A percentile compares a stretch with the other conserved stretches of the same genome.
phyloP scores from a whole-genome alignment of 176 grass and related monocot genomes.

The Dactylis glomerata region DNA sequence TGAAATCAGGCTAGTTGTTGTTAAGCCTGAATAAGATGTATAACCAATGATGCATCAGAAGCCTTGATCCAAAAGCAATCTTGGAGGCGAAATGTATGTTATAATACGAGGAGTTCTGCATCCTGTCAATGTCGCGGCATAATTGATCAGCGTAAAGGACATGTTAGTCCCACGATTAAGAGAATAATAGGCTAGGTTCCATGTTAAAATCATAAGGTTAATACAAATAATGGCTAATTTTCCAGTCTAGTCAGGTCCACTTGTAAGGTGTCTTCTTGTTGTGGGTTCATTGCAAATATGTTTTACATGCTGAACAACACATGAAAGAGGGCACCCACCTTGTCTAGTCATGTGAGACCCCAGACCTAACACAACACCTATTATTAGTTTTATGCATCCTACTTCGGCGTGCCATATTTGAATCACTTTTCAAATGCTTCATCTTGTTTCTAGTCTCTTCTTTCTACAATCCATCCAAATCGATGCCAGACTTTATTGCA shows the following conservation, averaged over 20 bases:
- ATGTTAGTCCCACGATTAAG: not conserved
- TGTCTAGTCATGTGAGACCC: slow-evolving; percentile 30
- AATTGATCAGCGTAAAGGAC: slow-evolving; percentile 23
- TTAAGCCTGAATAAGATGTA: slow-evolving; percentile 36
- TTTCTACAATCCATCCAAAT: not conserved
- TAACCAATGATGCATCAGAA: slow-evolving; percentile 5
- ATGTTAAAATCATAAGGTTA: not conserved
- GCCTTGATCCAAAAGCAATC: slow-evolving; percentile 26
- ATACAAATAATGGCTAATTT: not conserved
- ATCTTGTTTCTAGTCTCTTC: not conserved
- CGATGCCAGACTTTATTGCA: not conserved
- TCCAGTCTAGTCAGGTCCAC: slow-evolving; percentile 23
- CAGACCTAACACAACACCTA: slow-evolving; percentile 35
- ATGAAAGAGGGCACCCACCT: slow-evolving; percentile 22
- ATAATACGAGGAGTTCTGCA: not conserved
- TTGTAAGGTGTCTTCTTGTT: slow-evolving; percentile 24
- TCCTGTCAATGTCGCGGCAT: slow-evolving; percentile 40
- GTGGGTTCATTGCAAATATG: slow-evolving; percentile 10
- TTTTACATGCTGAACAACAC: slow-evolving; percentile 25
- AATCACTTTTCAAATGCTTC: slow-evolving; percentile 14
- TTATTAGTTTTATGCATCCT: slow-evolving; percentile 16
- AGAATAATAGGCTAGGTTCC: slow-evolving; percentile 14
- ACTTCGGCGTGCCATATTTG: not conserved
- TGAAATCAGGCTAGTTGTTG: slow-evolving; percentile 26
- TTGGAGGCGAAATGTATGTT: slow-evolving; percentile 4